Evolutionary conservation across 352 stramenopile species (phyloP), one percentile per base, ranked within the genome.

Genomic region (Globisporangium sylvaticum): DNA sequence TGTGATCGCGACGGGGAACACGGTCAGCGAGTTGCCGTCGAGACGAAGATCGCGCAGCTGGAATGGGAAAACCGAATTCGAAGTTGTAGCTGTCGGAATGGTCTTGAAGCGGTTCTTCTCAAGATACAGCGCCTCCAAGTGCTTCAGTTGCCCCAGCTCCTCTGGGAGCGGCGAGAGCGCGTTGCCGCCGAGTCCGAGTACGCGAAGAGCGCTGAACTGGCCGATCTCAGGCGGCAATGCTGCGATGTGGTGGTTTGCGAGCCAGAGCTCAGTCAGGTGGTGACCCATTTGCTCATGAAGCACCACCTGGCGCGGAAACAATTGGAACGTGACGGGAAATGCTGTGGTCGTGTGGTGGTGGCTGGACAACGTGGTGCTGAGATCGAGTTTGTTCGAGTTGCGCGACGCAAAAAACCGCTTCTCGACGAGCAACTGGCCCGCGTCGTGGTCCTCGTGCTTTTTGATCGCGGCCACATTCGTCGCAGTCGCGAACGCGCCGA

Each of bases 181-280:
- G 39, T 94, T 94, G 0, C 84, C 81, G 7, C 71, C 70, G 18
- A 93, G 72, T 14, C 80, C 83, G 15, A 94, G 75, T 1, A 93
- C 74, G 0, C 75, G 73, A 14, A 94, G 79, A 20, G 78, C 66
- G 2, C 62, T 64, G 20, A 88, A 83, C 18, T 67, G 58, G 8
- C 42, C 57, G 44, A 94, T 87, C 58, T 88, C 81, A 4, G 74
- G 32, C 22, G 77, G 83, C 2, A 91, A 58, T 10, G 53, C 54
- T 3, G 62, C 58, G 9, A 88, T 65, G 18, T 75, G 74, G 58
- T 88, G 77, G 70, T 93, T 93, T 25, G 85, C 87, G 52, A 91
- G 66, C 83, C 83, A 91, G 9, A 89, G 69, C 29, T 91, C 80
- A 20, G 58, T 77, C 25, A 87, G 71, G 24, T 78, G 79, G 50